Evolutionary conservation across 108 stramenopile genomes (phyloP).

Genomic region (Fragilaria radians): DNA sequence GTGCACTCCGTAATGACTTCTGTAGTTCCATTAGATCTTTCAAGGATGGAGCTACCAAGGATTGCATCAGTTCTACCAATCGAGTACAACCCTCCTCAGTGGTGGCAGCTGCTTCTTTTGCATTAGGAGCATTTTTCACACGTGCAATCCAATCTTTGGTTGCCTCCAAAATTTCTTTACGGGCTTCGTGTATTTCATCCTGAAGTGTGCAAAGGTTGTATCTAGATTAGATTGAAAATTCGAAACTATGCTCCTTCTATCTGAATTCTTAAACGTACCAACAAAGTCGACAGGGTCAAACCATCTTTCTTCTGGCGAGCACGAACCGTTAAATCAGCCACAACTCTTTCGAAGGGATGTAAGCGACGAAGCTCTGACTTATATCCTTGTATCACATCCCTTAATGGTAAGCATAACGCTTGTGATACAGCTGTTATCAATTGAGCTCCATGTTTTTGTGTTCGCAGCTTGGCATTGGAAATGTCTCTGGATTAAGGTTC

Average conservation of each 20-base stretch:
- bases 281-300: slow-evolving; percentile 38
- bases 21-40: slow-evolving; percentile 70
- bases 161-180: slow-evolving; percentile 66
- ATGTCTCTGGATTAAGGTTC: slow-evolving; percentile 1
- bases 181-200: slow-evolving; percentile 75
- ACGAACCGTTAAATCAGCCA: slow-evolving; percentile 85
- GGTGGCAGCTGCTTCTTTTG: slow-evolving; percentile 48
- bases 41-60: slow-evolving; percentile 54
- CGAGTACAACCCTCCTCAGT: slow-evolving; percentile 50
- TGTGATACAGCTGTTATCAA: slow-evolving; percentile 72
- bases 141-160: slow-evolving; percentile 83
- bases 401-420: slow-evolving; percentile 70
- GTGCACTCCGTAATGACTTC: slow-evolving; percentile 74
- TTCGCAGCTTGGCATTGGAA: slow-evolving; percentile 49
- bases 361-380: slow-evolving; percentile 52
- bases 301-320: slow-evolving; percentile 71
- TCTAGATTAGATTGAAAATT: no score
- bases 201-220: no score
- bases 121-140: slow-evolving; percentile 71
- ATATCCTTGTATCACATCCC: slow-evolving; percentile 77
- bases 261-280: slow-evolving; percentile 17
- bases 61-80: slow-evolving; percentile 52
- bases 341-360: slow-evolving; percentile 93
- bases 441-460: slow-evolving; percentile 74
- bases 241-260: no score